Base-by-base conservation (phyloP, 2,329 filamentous ascomycete genomes). In the Apiospora marii region DNA sequence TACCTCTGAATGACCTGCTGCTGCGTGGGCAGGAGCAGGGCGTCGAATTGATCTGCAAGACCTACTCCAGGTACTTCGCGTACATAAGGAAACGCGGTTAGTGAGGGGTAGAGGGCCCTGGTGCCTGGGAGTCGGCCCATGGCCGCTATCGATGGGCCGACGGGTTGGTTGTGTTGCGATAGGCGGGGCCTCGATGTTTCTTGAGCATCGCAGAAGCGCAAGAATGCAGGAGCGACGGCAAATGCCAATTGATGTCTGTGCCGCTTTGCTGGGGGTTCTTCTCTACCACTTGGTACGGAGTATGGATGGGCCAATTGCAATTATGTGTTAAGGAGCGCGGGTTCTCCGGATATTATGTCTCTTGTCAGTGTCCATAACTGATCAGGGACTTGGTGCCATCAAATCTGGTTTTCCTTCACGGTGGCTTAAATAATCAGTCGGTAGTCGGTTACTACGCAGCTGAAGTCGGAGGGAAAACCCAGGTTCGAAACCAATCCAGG, bases 71-170 rank as follows among this genome's bases (percentile, higher is more conserved):
- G 30, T 61, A 61, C 53, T 37, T 61, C 27, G 14, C 49, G 27
- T 14, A 30, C 51, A 30, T 19, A 22, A 61, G 30, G n/a, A 7
- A 22, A n/a, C 53, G 16, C 14, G 16, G 16, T 61, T 61, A 22
- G 53, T 37, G 53, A 61, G 53, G 53, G 53, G 53, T 61, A 34
- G 51, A 58, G 51, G 27, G 24, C 53, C 30, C 53, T 61, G 30
- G 10, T 16, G 27, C 27, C 53, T 61, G 30, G 10, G 30, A 37
- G 53, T 61, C 53, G 53, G 27, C 24, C 51, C 27, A 58, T 34
- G 10, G 14, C 24, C 4, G 14, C 5, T 16, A 34, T 19, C 7
- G 51, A 34, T 58, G 51, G 51, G 53, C 53, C 30, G 30, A 61
- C 22, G 53, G 30, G 22, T 22, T 61, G 30, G 22, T 22, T 61